phyloP scores from a whole-genome alignment of 148 eudicot species.

The Cornus kousa region DNA sequence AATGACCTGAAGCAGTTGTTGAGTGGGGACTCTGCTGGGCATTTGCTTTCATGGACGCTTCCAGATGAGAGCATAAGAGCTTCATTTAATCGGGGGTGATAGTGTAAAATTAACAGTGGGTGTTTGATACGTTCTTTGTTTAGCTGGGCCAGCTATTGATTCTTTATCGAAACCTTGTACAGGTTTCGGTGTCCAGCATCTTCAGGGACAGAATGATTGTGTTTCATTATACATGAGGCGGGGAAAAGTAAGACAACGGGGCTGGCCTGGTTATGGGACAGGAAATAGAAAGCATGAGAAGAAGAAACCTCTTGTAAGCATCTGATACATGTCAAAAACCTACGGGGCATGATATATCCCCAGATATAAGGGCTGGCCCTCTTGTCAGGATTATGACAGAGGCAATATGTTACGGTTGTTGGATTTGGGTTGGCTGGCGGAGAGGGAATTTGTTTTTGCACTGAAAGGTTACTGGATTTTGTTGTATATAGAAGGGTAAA shows the following conservation, averaged over 20 bases:
- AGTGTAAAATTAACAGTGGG: neutral
- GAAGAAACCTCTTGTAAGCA: neutral
- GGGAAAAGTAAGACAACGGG: constrained; percentile 28
- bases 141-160: constrained; percentile 15
- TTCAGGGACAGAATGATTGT: constrained; percentile 10
- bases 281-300: constrained; percentile 1
- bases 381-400: neutral
- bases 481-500: constrained; percentile 31
- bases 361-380: neutral
- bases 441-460: constrained; percentile 24
- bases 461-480: constrained; percentile 20
- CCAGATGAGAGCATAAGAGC: constrained; percentile 74
- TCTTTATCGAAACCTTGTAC: constrained; percentile 3
- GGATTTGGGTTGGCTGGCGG: neutral
- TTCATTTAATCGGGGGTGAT: constrained; percentile 55
- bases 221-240: neutral
- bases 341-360: neutral
- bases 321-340: neutral
- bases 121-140: constrained; percentile 10
- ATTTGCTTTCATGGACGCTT: constrained; percentile 87
- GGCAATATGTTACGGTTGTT: constrained; percentile 1
- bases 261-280: constrained; percentile 40
- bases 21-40: constrained; percentile 85
- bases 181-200: constrained; percentile 19
- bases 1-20: constrained; percentile 78